Conservation (phyloP, 116 monocot species). For the Cymodocea nodosa region DNA sequence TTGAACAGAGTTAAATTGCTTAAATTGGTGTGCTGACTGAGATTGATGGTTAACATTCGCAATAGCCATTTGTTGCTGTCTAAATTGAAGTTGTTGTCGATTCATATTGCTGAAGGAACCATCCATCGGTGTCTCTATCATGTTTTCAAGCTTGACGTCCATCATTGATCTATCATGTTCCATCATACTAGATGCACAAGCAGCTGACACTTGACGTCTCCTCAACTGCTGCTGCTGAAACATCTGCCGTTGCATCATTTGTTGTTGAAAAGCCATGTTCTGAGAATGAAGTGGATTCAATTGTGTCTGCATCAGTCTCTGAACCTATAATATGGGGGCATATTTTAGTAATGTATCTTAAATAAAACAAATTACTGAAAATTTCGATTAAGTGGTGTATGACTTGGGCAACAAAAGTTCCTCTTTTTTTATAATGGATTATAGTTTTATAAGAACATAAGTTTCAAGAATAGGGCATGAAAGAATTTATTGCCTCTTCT, state of each 20-base stretch:
- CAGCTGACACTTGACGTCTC: constrained; percentile 27
- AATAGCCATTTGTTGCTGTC: constrained; percentile 54
- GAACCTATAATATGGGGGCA: background rate
- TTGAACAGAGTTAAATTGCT: constrained; percentile 47
- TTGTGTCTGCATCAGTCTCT: constrained; percentile 7
- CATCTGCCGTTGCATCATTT: constrained; percentile 1
- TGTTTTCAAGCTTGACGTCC: constrained; percentile 78
- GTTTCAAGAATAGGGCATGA: too few species aligned
- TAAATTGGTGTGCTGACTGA: constrained; percentile 59
- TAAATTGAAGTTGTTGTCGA: constrained; percentile 51
- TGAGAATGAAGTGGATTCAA: constrained; percentile 5
- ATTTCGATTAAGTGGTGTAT: background rate
- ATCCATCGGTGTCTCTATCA: constrained; percentile 43
- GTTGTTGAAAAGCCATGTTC: constrained; percentile 7
- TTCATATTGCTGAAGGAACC: constrained; percentile 19
- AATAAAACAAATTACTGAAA: background rate
- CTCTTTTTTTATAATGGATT: too few species aligned
- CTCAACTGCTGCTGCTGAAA: constrained; percentile 27
- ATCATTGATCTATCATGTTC: constrained; percentile 45
- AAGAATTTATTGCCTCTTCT: too few species aligned
- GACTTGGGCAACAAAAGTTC: too few species aligned
- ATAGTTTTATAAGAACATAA: too few species aligned
- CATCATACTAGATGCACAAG: constrained; percentile 36
- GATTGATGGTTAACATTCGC: constrained; percentile 18
- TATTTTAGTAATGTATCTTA: background rate